Percentiles rank a stretch among this genome's conserved stretches.
Evolutionary conservation across 140 eudicot genomes (phyloP).

Genomic region (Ambrosia hybrid): DNA sequence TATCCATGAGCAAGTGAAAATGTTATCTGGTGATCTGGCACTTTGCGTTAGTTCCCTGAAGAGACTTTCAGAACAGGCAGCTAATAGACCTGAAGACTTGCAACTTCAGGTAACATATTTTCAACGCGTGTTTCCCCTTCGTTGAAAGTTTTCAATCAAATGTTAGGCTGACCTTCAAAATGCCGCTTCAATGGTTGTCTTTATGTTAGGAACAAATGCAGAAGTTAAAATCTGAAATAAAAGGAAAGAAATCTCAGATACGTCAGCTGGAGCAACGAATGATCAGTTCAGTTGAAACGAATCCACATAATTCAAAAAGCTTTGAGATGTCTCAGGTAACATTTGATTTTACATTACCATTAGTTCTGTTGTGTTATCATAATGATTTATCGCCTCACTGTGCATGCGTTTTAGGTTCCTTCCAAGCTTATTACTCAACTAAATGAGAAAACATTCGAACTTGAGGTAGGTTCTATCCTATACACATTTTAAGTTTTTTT

Average conservation of each 20-base stretch:
- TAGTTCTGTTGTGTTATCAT: constrained; percentile 18
- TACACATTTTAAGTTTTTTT: neutral
- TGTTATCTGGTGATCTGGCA: constrained; percentile 93
- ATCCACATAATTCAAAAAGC: constrained; percentile 43
- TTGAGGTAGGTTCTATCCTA: constrained; percentile 53
- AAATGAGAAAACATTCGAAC: constrained; percentile 76
- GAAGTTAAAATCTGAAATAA: constrained; percentile 60
- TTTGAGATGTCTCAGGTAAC: constrained; percentile 70
- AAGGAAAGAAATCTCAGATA: constrained; percentile 77
- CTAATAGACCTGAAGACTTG: constrained; percentile 60
- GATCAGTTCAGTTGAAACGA: constrained; percentile 59
- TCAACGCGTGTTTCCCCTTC: neutral
- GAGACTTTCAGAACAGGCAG: constrained; percentile 72
- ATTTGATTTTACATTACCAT: neutral
- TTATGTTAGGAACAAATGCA: constrained; percentile 58
- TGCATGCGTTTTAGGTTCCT: constrained; percentile 43
- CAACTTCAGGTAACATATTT: constrained; percentile 55
- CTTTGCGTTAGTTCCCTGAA: constrained; percentile 75
- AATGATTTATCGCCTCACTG: constrained; percentile 8
- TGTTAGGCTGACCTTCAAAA: constrained; percentile 8
- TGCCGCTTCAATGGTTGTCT: constrained; percentile 3
- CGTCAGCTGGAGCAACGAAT: constrained; percentile 70
- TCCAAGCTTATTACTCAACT: constrained; percentile 69
- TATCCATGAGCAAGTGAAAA: constrained; percentile 74
- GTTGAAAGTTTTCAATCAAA: neutral